phyloP scores from a whole-genome alignment of 2,329 filamentous ascomycete species.

The Ophiostoma ulmi region DNA sequence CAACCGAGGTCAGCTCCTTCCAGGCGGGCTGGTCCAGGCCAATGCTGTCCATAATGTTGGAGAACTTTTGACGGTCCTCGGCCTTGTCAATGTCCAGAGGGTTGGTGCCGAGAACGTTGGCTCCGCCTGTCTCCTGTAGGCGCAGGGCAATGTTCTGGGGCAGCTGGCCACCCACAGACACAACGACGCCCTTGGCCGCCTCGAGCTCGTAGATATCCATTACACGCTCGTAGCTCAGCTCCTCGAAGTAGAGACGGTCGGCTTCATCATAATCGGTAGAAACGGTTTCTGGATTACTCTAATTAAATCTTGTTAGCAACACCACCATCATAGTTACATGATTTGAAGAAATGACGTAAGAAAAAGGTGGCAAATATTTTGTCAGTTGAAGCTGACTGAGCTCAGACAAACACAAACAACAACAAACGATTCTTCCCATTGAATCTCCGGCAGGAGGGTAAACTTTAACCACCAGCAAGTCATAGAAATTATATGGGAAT shows the following conservation, averaged over 20 bases:
- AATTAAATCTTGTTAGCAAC: too few relatives aligned
- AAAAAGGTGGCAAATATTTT: too few relatives aligned
- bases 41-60: slow-evolving; percentile 92
- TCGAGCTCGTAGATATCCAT: slow-evolving; percentile 99
- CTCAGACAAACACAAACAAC: too few relatives aligned
- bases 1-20: slow-evolving; percentile 90
- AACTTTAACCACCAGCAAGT: too few relatives aligned
- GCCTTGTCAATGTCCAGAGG: slow-evolving; percentile 95
- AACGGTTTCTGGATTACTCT: slow-evolving; percentile 73
- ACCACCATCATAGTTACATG: too few relatives aligned
- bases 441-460: too few relatives aligned
- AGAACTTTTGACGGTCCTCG: slow-evolving; percentile 97
- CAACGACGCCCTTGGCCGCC: slow-evolving; percentile 76
- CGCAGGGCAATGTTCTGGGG: slow-evolving; percentile 96
- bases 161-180: slow-evolving; percentile 92
- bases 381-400: too few relatives aligned
- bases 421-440: too few relatives aligned
- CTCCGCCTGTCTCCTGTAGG: slow-evolving; percentile 83
- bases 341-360: too few relatives aligned
- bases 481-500: too few relatives aligned
- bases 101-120: slow-evolving; percentile 86
- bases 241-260: slow-evolving; percentile 92
- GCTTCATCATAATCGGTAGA: slow-evolving; percentile 91
- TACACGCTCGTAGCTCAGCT: slow-evolving; percentile 91
- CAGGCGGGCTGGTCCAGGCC: slow-evolving; percentile 95